phyloP scores from a whole-genome alignment of 2,329 filamentous ascomycete species.

The Fusarium brachygibbosum region DNA sequence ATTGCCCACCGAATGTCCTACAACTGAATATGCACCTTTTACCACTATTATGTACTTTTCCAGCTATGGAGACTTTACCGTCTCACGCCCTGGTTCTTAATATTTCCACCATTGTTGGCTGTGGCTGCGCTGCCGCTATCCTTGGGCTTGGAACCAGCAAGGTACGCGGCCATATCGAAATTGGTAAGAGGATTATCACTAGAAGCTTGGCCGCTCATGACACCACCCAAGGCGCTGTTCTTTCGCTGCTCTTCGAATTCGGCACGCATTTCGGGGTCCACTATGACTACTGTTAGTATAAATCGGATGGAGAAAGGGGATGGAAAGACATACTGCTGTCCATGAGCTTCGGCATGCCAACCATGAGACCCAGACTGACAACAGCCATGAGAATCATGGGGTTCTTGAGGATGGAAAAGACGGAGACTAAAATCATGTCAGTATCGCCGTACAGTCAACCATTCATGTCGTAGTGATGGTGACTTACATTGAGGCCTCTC shows the following conservation, averaged over 20 bases:
- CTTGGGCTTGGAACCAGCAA: conserved; percentile 68
- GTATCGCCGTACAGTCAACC: neutral
- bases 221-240: conserved; percentile 73
- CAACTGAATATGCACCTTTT: conserved; percentile 4
- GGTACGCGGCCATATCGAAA: conserved; percentile 74
- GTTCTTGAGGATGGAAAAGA: conserved; percentile 88
- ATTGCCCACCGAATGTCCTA: neutral
- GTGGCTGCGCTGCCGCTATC: conserved; percentile 50
- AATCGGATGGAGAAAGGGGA: neutral
- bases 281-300: conserved; percentile 60
- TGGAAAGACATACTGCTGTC: conserved; percentile 84
- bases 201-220: conserved; percentile 58
- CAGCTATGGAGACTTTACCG: conserved; percentile 42
- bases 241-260: conserved; percentile 94
- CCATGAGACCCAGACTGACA: conserved; percentile 83
- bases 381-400: conserved; percentile 96
- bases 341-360: conserved; percentile 95
- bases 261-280: conserved; percentile 95
- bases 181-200: conserved; percentile 62
- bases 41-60: neutral
- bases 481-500: conserved; percentile 81
- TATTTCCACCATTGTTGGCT: conserved; percentile 36
- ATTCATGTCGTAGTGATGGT: neutral
- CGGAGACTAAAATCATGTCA: conserved; percentile 69
- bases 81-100: conserved; percentile 60